Base-by-base conservation (phyloP, 805 yeast species). In the Saccharomyces eubayanus region DNA sequence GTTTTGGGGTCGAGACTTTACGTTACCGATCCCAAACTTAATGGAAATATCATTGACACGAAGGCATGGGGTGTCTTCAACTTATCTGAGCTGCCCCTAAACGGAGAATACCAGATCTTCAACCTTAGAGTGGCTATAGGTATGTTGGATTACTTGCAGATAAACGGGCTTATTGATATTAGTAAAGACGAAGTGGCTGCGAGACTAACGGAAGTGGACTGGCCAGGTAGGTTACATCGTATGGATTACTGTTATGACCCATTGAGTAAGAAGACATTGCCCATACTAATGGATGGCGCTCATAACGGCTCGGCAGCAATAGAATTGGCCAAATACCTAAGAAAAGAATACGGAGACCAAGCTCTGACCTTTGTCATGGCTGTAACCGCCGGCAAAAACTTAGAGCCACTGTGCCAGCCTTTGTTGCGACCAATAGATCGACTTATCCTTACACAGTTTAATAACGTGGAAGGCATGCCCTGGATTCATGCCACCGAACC, bases 201-300 rank as follows among this genome's bases (percentile, higher is more conserved):
- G 6, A 96, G 97, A 0, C 68, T 91, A 0, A 50, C 61, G 1
- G 51, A 59, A 0, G 84, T 90, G 0, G 57, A 60, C 6, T 91
- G 98, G 98, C 96, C 96, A 0, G 99, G 97, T 0, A 73, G 99
- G 56, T 71, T 94, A 51, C 96, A 94, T 62, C 56, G 64, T 29
- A 28, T 80, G n/a, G 56, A 68, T 3, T 60, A 75, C 14, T 57
- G 63, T 6, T 59, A 65, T 12, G 54, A 62, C 1, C 50, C 69
- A 0, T 24, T 30, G 2, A 41, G 48, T 10, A 50, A 46, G 10
- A 60, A 65, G 21, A 60, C 58, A 6, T 49, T 67, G 2, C 59
- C 66, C 1, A 51, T 75, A 0, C 68, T 94, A 3, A 63, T 94
- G 2, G 98, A 92, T 70, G 98, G 98, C 2, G 97, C 98, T 0